These are phyloP conservation scores for Phytophthora chlamydospora DNA, from an alignment of 352 stramenopile species.

Conservation along the genomic window DNA sequence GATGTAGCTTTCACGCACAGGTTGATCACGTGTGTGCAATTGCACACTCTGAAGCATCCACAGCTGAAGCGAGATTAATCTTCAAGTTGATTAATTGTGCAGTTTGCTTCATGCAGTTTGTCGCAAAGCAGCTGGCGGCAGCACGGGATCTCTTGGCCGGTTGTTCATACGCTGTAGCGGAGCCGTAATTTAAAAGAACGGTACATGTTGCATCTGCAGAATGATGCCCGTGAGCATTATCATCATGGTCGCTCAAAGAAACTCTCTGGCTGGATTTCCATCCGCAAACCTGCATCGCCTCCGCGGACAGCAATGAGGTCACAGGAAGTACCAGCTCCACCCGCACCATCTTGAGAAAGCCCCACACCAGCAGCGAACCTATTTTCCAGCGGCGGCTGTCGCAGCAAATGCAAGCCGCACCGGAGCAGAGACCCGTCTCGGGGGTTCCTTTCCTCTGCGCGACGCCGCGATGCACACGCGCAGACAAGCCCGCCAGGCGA, in stretches of 20 bases:
- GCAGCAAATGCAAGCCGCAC: slow-evolving; percentile 9
- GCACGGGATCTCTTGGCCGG: no score
- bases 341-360: slow-evolving; percentile 22
- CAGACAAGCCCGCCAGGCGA: slow-evolving; percentile 7
- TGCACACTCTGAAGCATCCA: no score
- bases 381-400: slow-evolving; percentile 29
- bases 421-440: slow-evolving; percentile 19
- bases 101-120: no score
- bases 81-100: no score
- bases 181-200: background rate
- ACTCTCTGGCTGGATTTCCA: no score
- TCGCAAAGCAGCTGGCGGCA: no score
- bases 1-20: slow-evolving; percentile 3
- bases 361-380: slow-evolving; percentile 12
- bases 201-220: background rate
- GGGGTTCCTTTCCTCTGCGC: slow-evolving; percentile 9
- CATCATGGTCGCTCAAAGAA: no score
- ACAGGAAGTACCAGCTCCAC: slow-evolving; percentile 2
- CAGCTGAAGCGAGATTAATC: no score
- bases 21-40: no score
- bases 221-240: background rate
- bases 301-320: no score
- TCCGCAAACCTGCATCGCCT: no score
- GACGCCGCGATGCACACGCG: slow-evolving; percentile 3
- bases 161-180: no score